A percentile compares a stretch with the other conserved stretches of the same genome.
These are phyloP conservation scores for Austropuccinia psidii DNA, from an alignment of 1,284 basidiomycete genomes.

Conservation along the genomic window DNA sequence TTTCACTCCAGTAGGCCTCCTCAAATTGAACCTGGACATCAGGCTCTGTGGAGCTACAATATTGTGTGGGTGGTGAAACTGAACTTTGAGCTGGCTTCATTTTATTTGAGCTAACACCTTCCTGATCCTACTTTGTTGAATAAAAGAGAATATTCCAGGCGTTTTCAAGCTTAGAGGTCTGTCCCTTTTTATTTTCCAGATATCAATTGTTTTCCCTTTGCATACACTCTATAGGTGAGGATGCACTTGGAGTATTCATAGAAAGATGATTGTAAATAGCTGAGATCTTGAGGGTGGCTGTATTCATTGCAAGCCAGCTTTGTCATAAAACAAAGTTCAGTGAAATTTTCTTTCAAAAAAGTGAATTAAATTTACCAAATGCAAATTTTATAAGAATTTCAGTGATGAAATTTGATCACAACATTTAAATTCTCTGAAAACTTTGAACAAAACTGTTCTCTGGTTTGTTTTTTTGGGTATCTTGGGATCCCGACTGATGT, in stretches of 20 bases:
- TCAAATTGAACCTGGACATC: too few relatives aligned
- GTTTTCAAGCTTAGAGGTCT: background rate
- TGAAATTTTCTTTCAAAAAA: background rate
- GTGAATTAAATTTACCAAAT: background rate
- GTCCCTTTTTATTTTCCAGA: background rate
- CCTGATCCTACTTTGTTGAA: background rate
- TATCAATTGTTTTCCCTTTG: background rate
- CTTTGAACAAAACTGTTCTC: background rate
- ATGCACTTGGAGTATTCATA: background rate
- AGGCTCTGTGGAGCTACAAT: too few relatives aligned
- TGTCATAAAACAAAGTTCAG: background rate
- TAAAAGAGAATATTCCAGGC: background rate
- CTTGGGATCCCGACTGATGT: background rate
- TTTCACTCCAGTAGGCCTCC: too few relatives aligned
- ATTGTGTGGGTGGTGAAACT: background rate
- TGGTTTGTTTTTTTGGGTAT: background rate
- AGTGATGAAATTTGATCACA: background rate
- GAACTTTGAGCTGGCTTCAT: too few relatives aligned
- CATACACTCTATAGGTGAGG: background rate
- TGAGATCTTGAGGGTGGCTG: background rate
- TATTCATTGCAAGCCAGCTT: background rate
- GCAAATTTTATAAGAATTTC: background rate
- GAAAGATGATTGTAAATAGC: background rate
- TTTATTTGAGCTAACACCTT: background rate
- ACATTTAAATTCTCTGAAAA: background rate